Base-by-base conservation (phyloP, 768 basidiomycete genomes). In the Kwoniella newhampshirensis region DNA sequence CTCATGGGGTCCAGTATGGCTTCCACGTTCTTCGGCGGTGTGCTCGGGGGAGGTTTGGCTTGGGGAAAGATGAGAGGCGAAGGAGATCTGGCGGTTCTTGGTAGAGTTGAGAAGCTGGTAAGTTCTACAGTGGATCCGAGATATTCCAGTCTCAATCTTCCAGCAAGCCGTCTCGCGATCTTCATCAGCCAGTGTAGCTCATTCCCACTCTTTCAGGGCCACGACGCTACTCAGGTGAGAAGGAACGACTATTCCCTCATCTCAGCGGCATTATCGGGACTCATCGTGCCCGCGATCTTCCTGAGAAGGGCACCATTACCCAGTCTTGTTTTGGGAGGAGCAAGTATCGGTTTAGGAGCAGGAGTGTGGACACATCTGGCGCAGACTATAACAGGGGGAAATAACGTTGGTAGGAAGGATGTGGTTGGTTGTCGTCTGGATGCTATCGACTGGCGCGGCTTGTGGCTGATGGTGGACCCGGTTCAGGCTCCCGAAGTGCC, bases 171-270 rank as follows among this genome's bases (percentile, higher is more conserved):
- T 41, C n/a, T 8, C 8, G 8, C n/a, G 35, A 37, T 37, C n/a
- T n/a, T n/a, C 35, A 37, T 8, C 35, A 37, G 35, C 8, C 9
- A 21, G 17, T 21, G 18, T 17, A 41, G 15, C 40, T 41, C 8
- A 21, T n/a, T 30, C 17, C 25, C 27, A 43, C 32, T 45, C 35
- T n/a, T 26, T n/a, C 36, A 70, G 68, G 30, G 42, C 30, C 35
- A 62, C 43, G 68, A 63, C 43, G 42, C 57, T 2, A 35, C 40
- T 25, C 75, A 76, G 52, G 51, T 73, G 9, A 62, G 65, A 23
- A 58, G 66, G 12, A 73, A 76, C 47, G 75, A 76, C 32, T 76
- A 70, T 27, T 70, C 71, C 1, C 46, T 76, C n/a, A 76, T 76
- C 36, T 73, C 73, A 26, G 64, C 68, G 26, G 32, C 59, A 3